Conservation (phyloP, 768 basidiomycete species). For the Paxillus rubicundulus region DNA sequence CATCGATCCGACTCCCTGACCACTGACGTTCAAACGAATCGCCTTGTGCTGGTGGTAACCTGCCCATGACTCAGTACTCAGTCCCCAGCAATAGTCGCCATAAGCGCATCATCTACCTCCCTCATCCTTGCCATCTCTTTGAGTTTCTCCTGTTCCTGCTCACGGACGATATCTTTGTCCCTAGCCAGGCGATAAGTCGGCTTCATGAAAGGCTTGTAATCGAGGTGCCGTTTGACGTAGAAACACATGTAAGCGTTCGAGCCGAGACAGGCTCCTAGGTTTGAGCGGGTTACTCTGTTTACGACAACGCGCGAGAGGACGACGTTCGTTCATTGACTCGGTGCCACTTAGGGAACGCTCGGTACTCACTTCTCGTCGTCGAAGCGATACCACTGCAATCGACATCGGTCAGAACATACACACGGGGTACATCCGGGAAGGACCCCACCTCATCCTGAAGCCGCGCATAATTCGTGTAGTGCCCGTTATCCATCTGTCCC, state of each 20-base stretch:
- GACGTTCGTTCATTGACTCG: background rate
- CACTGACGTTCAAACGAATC: background rate
- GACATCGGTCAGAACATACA: background rate
- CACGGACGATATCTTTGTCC: conserved; percentile 63
- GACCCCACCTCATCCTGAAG: conserved; percentile 80
- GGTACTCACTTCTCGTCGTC: conserved; percentile 92
- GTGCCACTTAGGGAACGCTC: background rate
- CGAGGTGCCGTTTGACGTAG: conserved; percentile 86
- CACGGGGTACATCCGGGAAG: background rate
- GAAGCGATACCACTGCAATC: conserved; percentile 81
- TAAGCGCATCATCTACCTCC: conserved; percentile 65
- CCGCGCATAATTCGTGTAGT: conserved; percentile 86
- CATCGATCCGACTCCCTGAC: background rate
- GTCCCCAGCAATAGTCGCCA: conserved; percentile 41
- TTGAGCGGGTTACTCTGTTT: conserved; percentile 67
- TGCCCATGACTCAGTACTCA: conserved; percentile 1
- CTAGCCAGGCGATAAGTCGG: conserved; percentile 67
- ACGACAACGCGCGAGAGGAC: background rate
- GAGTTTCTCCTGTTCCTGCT: conserved; percentile 54
- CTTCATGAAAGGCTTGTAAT: conserved; percentile 70
- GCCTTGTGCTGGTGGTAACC: too few species aligned
- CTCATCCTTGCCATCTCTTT: conserved; percentile 51
- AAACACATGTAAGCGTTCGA: conserved; percentile 93
- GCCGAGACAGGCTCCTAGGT: conserved; percentile 60
- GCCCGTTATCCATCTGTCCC: conserved; percentile 91